phyloP scores from a whole-genome alignment of 805 yeast species.

The Lipomyces chichibuensis region DNA sequence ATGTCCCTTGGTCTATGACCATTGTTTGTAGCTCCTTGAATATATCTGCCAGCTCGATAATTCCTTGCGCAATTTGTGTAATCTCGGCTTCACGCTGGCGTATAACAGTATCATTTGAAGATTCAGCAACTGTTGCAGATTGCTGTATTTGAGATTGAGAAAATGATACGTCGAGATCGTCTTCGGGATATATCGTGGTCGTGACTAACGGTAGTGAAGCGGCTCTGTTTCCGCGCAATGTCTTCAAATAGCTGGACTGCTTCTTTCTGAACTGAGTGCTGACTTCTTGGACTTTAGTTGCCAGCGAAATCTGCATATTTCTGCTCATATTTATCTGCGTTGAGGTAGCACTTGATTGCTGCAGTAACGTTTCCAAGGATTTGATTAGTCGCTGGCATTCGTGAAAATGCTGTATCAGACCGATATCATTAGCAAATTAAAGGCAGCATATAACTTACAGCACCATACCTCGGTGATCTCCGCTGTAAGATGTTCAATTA shows the following conservation, averaged over 20 bases:
- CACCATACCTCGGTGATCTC: constrained; percentile 58
- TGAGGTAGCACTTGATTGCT: constrained; percentile 43
- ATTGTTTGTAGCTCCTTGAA: constrained; percentile 90
- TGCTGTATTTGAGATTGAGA: constrained; percentile 42
- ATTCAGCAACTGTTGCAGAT: constrained; percentile 25
- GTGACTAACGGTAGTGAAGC: constrained; percentile 38
- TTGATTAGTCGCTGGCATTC: constrained; percentile 76
- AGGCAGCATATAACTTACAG: not conserved
- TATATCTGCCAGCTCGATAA: constrained; percentile 87
- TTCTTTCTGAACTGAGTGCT: constrained; percentile 80
- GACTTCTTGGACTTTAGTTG: constrained; percentile 76
- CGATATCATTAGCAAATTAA: constrained; percentile 6
- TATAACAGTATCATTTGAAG: constrained; percentile 50
- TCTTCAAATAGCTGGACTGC: constrained; percentile 86
- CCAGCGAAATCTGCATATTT: constrained; percentile 82
- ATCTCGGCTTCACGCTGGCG: constrained; percentile 87
- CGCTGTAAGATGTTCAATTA: constrained; percentile 77
- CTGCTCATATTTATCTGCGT: constrained; percentile 68
- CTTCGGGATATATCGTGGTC: constrained; percentile 36
- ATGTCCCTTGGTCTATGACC: constrained; percentile 94
- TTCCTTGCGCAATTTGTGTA: constrained; percentile 88
- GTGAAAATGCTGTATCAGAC: constrained; percentile 55
- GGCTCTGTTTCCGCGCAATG: constrained; percentile 65
- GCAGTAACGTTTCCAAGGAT: constrained; percentile 55
- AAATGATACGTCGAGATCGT: constrained; percentile 36